Conservation (phyloP, 495 filamentous ascomycete genomes). For the Haplographium delicatum region DNA sequence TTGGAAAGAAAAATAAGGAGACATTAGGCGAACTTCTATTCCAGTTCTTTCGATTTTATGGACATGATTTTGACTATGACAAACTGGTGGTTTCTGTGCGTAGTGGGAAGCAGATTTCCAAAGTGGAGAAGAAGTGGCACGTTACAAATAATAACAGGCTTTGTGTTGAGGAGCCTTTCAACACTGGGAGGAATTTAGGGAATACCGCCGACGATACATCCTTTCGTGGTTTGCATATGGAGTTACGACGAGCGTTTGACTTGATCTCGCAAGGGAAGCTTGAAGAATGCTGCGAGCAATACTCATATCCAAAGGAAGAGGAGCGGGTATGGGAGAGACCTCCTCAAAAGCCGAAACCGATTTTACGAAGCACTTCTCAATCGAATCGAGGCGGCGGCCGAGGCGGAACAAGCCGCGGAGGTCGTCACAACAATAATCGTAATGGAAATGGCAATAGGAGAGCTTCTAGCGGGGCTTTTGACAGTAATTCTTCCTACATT, state of each 20-base stretch:
- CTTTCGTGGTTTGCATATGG: conserved; percentile 82
- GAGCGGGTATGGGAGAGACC: conserved; percentile 73
- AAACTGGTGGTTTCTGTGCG: conserved; percentile 79
- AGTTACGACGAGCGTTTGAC: conserved; percentile 83
- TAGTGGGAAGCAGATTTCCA: conserved; percentile 75
- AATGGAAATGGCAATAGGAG: conserved; percentile 36
- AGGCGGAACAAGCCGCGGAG: conserved; percentile 54
- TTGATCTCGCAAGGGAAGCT: conserved; percentile 70
- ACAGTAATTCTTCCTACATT: conserved; percentile 19
- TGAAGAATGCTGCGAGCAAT: conserved; percentile 75
- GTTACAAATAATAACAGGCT: conserved; percentile 69
- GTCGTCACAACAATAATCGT: conserved; percentile 31
- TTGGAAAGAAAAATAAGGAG: conserved; percentile 76
- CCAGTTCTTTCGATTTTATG: conserved; percentile 91
- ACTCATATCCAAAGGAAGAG: conserved; percentile 78
- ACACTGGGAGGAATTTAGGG: conserved; percentile 83
- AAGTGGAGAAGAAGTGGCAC: conserved; percentile 83
- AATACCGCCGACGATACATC: conserved; percentile 96
- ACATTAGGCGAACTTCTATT: conserved; percentile 79
- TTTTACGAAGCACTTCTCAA: conserved; percentile 46
- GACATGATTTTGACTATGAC: conserved; percentile 87
- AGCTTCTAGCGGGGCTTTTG: conserved; percentile 35
- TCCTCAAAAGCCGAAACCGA: conserved; percentile 40
- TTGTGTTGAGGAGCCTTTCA: conserved; percentile 97
- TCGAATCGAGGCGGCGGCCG: conserved; percentile 43